A percentile compares a stretch with the other conserved stretches of the same genome.
Conservation (phyloP, 768 basidiomycete genomes). For the Boletus rubroflammeus region DNA sequence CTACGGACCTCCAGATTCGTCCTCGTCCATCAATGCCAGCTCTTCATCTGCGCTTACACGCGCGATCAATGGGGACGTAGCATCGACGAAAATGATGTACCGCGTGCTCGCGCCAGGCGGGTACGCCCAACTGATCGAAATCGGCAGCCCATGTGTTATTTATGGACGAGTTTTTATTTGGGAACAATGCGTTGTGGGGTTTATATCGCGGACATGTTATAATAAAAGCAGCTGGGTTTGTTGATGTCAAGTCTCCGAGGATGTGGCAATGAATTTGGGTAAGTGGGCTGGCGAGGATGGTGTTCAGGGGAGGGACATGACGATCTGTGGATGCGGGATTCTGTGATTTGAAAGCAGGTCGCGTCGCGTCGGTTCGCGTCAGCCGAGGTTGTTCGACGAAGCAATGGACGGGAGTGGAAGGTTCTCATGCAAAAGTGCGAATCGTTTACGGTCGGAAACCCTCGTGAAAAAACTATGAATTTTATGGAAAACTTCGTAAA, state of each 20-base stretch:
- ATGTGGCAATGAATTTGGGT: constrained; percentile 18
- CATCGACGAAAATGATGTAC: constrained; percentile 27
- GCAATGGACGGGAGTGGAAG: constrained; percentile 26
- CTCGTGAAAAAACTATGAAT: not conserved
- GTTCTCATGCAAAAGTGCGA: constrained; percentile 9
- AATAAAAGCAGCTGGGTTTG: constrained; percentile 17
- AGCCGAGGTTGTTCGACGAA: constrained; percentile 20
- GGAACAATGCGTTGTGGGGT: constrained; percentile 1
- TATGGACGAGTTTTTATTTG: constrained; percentile 12
- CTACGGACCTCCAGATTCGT: constrained; percentile 31
- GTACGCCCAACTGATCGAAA: constrained; percentile 32
- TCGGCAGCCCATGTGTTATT: constrained; percentile 3
- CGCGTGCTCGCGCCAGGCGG: constrained; percentile 34
- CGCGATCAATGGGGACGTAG: constrained; percentile 26
- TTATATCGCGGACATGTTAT: constrained; percentile 20
- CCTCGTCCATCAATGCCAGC: constrained; percentile 33
- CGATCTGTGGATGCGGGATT: constrained; percentile 17
- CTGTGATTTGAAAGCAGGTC: constrained; percentile 19
- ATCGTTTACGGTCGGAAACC: constrained; percentile 18
- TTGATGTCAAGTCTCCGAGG: constrained; percentile 17
- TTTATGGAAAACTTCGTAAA: no score
- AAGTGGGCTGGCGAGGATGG: constrained; percentile 27
- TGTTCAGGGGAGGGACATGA: constrained; percentile 11
- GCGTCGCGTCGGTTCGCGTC: constrained; percentile 14
- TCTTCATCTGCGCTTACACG: constrained; percentile 30